These are phyloP conservation scores for Talaromyces sp. DNA, from an alignment of 2,329 filamentous ascomycete genomes.

Conservation along the genomic window DNA sequence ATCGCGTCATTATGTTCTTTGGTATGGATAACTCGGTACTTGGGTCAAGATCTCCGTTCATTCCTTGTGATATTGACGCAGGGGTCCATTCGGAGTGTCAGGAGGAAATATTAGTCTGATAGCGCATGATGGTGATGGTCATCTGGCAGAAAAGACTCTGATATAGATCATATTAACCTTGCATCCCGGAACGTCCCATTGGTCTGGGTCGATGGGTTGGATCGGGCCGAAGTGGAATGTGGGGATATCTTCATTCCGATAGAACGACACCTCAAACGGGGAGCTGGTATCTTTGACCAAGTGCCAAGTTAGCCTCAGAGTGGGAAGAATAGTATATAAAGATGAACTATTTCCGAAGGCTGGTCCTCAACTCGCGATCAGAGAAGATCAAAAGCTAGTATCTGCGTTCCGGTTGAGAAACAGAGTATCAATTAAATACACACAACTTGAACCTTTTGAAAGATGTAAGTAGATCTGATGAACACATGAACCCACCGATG, in stretches of 20 bases:
- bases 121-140: neutral
- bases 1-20: neutral
- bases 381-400: neutral
- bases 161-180: neutral
- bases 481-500: neutral
- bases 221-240: slow-evolving; percentile 2
- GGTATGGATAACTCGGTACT: neutral
- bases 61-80: neutral
- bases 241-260: slow-evolving; percentile 4
- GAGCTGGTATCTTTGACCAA: neutral
- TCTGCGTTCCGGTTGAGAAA: neutral
- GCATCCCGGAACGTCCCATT: neutral
- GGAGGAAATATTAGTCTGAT: neutral
- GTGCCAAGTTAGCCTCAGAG: neutral
- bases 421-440: neutral
- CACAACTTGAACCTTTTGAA: neutral
- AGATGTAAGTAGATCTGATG: neutral
- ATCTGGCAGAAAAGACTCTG: neutral
- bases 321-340: neutral
- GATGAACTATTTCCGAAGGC: neutral
- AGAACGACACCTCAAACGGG: neutral
- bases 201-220: neutral
- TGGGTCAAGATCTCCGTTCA: neutral
- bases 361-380: neutral
- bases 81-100: neutral